Evolutionary conservation across 306 rosid species (phyloP).

Genomic region (Prunus campanulata): DNA sequence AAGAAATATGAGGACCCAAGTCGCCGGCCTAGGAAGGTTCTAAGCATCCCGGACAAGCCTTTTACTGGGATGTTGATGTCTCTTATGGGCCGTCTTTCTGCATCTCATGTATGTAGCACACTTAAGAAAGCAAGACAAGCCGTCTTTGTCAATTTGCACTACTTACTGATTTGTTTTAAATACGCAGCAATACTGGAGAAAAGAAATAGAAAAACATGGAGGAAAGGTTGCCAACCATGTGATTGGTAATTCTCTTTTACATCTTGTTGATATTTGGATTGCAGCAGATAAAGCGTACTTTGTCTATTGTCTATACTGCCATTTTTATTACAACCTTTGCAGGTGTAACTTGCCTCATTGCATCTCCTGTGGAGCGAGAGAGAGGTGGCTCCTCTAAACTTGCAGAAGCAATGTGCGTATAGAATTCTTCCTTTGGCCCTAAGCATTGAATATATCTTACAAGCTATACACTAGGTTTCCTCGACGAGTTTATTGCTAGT

Average conservation of each 20-base stretch:
- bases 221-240: constrained; percentile 65
- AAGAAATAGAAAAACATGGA: constrained; percentile 65
- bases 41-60: constrained; percentile 55
- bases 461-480: neutral
- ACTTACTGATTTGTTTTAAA: neutral
- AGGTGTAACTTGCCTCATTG: constrained; percentile 71
- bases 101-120: constrained; percentile 55
- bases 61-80: constrained; percentile 71
- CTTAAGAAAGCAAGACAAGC: neutral
- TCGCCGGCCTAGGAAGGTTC: constrained; percentile 42
- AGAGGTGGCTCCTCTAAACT: constrained; percentile 71
- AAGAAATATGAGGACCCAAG: constrained; percentile 61
- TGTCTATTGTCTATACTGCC: neutral
- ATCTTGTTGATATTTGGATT: neutral
- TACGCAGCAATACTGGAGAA: constrained; percentile 64
- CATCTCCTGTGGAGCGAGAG: constrained; percentile 59
- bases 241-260: constrained; percentile 35
- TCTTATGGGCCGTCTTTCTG: constrained; percentile 72
- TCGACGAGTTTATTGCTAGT: neutral
- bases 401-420: constrained; percentile 63
- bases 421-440: neutral
- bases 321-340: constrained; percentile 4
- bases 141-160: neutral
- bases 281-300: neutral
- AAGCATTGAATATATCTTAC: neutral